Evolutionary conservation across 1,139 yeast species (phyloP), one percentile per base, ranked within the genome.

Genomic region (Yamadazyma sp.): DNA sequence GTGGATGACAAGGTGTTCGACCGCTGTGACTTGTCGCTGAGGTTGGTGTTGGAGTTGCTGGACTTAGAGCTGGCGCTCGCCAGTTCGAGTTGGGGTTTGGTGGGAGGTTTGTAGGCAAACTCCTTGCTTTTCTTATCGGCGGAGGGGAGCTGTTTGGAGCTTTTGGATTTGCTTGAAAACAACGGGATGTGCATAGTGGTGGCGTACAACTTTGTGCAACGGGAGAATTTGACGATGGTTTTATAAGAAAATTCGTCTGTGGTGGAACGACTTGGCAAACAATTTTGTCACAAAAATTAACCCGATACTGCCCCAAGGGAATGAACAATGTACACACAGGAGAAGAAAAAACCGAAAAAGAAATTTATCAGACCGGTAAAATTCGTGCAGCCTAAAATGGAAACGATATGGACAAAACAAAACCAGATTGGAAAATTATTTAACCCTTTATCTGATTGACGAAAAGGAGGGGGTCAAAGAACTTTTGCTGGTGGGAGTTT

Each of bases 151-250:
- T 20, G 22, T 20, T 20, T 20, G 22, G 8, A 6, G 20, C n/a
- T 17, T 27, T 14, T 34, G 3, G n/a, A 17, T 14, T 15, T 34
- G n/a, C 17, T 34, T 11, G 32, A 15, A 10, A 38, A 31, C n/a
- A 38, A 22, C 8, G 41, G 41, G 14, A 38, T 38, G 31, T 38
- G 41, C 41, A 38, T 38, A 6, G n/a, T 24, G 22, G 14, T 20
- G 22, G 8, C 5, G 22, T 20, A 20, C 22, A 20, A 20, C 22
- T 20, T 6, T 6, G 8, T 20, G 22, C 8, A 20, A 20, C 8
- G 22, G 22, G 8, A 20, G 22, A 6, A 20, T 8, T 20, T 20
- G 22, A 8, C 8, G 8, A 20, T 20, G 22, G 22, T 20, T 20
- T 6, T 20, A 20, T 20, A 20, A 20, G 5, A 20, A 6, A 8